A percentile compares a stretch with the other conserved stretches of the same genome.
Evolutionary conservation across 75 land plant species (phyloP).

Genomic region (Selaginella moellendorffii): DNA sequence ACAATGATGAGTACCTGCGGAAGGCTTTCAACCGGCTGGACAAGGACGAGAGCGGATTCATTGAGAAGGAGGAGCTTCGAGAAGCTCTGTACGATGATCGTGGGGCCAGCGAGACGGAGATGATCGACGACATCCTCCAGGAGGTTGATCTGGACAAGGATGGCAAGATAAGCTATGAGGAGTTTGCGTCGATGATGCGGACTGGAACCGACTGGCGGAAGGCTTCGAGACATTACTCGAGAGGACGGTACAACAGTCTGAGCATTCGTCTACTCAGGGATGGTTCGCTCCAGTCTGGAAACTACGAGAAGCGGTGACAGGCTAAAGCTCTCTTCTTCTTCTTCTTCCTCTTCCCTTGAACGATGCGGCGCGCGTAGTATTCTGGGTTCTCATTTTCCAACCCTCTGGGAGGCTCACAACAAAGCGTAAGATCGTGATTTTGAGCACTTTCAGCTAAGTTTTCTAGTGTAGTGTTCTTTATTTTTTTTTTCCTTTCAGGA

Average conservation of each 20-base stretch:
- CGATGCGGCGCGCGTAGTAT: no score
- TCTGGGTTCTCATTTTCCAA: no score
- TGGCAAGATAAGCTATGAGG: conserved; percentile 61
- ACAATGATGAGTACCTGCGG: conserved; percentile 59
- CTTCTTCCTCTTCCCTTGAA: neutral
- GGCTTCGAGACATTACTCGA: conserved; percentile 61
- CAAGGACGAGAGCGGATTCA: conserved; percentile 54
- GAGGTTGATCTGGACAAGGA: conserved; percentile 75
- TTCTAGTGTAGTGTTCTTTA: no score
- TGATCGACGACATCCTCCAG: conserved; percentile 42
- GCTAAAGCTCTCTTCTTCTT: neutral
- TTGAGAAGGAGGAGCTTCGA: conserved; percentile 47
- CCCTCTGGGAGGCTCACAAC: no score
- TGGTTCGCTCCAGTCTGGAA: conserved; percentile 40
- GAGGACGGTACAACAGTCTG: conserved; percentile 39
- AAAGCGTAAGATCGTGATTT: no score
- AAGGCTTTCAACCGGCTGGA: conserved; percentile 69
- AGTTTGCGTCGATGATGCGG: conserved; percentile 66
- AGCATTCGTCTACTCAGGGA: conserved; percentile 44
- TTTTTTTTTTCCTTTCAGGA: neutral
- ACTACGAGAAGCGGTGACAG: neutral
- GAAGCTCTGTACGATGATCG: conserved; percentile 41
- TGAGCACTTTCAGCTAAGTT: no score
- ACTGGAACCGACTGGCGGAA: conserved; percentile 70
- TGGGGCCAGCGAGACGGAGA: conserved; percentile 27